These are phyloP conservation scores for Cyberlindnera xylosilytica DNA, from an alignment of 805 yeast genomes.

Conservation along the genomic window DNA sequence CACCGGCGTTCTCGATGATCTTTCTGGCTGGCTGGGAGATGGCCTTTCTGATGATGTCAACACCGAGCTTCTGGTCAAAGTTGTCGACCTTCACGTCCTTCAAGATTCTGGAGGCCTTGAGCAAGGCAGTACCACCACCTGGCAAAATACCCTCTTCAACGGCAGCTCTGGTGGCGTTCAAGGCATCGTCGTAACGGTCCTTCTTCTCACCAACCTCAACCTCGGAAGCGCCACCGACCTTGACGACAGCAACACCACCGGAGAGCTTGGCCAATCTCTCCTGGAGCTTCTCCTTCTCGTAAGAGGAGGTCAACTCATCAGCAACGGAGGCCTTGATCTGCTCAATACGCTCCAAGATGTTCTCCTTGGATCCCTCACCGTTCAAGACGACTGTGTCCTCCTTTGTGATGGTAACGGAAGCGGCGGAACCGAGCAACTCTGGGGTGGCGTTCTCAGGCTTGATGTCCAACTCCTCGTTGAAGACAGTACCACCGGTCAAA, in stretches of 20 bases:
- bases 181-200: constrained; percentile 98
- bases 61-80: constrained; percentile 97
- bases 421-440: constrained; percentile 89
- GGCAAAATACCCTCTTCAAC: constrained; percentile 99
- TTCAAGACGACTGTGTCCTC: constrained; percentile 94
- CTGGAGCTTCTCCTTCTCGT: constrained; percentile 95
- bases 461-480: constrained; percentile 72
- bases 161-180: constrained; percentile 98
- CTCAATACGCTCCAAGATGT: constrained; percentile 86
- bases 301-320: constrained; percentile 42
- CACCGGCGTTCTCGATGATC: constrained; percentile 97
- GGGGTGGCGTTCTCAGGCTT: constrained; percentile 95
- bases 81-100: constrained; percentile 66
- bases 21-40: constrained; percentile 95
- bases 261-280: constrained; percentile 97
- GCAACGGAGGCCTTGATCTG: constrained; percentile 27
- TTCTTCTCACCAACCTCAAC: constrained; percentile 99
- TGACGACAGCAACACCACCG: constrained; percentile 98
- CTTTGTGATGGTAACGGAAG: constrained; percentile 89
- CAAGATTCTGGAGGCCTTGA: constrained; percentile 72
- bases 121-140: constrained; percentile 99
- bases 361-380: constrained; percentile 90
- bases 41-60: constrained; percentile 90
- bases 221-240: constrained; percentile 97
- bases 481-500: constrained; percentile 68